A percentile compares a stretch with the other conserved stretches of the same genome.
phyloP scores from a whole-genome alignment of 2,329 filamentous ascomycete genomes.

The Paecilomyces variotii region DNA sequence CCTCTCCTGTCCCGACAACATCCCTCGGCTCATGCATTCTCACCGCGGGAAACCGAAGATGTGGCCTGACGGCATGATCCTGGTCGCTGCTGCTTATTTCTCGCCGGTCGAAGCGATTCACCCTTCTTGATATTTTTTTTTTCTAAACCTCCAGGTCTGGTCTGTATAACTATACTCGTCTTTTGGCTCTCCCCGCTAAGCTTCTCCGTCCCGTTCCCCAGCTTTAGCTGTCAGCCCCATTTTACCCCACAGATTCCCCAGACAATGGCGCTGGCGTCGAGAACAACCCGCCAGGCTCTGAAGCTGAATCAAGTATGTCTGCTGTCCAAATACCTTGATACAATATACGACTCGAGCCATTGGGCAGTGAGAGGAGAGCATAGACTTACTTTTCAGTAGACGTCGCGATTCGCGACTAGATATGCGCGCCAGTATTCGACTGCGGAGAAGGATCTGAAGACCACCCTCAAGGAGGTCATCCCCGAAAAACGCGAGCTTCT shows the following conservation, averaged over 20 bases:
- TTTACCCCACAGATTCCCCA: constrained; percentile 4
- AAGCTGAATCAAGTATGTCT: constrained; percentile 28
- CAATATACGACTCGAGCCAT: not conserved
- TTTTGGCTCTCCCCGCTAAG: not conserved
- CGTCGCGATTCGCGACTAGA: constrained; percentile 11
- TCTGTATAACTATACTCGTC: not conserved
- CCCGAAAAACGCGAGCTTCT: constrained; percentile 89
- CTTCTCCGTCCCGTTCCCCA: not conserved
- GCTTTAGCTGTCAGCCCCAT: constrained; percentile 1
- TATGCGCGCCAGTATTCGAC: constrained; percentile 42
- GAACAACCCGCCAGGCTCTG: constrained; percentile 30
- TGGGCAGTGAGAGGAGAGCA: not conserved
- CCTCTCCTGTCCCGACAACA: not conserved
- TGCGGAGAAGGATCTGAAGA: constrained; percentile 81
- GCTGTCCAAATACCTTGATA: not conserved
- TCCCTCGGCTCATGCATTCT: not conserved
- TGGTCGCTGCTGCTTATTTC: not conserved
- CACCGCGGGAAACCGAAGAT: not conserved
- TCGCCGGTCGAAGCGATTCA: not conserved
- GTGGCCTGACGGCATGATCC: not conserved
- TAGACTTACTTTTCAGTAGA: constrained; percentile 1
- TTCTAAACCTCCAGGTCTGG: not conserved
- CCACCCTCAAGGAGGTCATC: constrained; percentile 73
- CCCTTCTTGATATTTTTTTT: not conserved
- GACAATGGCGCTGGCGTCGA: constrained; percentile 24